phyloP scores from a whole-genome alignment of 352 stramenopile genomes.

The Phytophthora tubulina region DNA sequence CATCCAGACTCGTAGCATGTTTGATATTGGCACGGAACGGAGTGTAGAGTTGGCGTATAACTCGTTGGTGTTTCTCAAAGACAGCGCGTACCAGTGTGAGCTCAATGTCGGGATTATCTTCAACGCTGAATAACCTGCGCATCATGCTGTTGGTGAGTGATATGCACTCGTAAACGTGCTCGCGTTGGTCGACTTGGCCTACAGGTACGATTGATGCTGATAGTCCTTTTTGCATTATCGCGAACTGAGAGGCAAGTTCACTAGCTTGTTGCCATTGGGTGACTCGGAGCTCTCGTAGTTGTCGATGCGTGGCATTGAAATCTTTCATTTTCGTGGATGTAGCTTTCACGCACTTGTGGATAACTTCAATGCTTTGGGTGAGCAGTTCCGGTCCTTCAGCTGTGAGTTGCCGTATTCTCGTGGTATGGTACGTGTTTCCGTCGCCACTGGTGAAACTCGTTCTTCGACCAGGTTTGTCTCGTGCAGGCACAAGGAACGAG shows the following conservation, averaged over 20 bases:
- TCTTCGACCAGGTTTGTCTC: slow-evolving; percentile 33
- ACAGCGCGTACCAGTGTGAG: slow-evolving; percentile 48
- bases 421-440: slow-evolving; percentile 55
- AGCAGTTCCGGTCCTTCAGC: slow-evolving; percentile 39
- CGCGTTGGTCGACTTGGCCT: slow-evolving; percentile 44
- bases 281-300: slow-evolving; percentile 46
- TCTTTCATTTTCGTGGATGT: slow-evolving; percentile 42
- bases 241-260: slow-evolving; percentile 59
- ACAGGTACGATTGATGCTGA: background rate
- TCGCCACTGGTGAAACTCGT: slow-evolving; percentile 22
- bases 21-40: slow-evolving; percentile 47
- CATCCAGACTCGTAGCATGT: slow-evolving; percentile 68
- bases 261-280: slow-evolving; percentile 66
- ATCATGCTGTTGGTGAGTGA: slow-evolving; percentile 66
- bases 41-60: slow-evolving; percentile 68
- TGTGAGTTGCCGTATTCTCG: slow-evolving; percentile 50
- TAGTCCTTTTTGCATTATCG: background rate
- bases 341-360: slow-evolving; percentile 46
- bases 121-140: slow-evolving; percentile 64
- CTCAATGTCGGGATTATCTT: slow-evolving; percentile 61
- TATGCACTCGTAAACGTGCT: slow-evolving; percentile 70
- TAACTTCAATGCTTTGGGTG: slow-evolving; percentile 43
- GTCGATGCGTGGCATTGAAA: slow-evolving; percentile 45
- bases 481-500: slow-evolving; percentile 36
- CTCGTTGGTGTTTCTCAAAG: slow-evolving; percentile 64